Evolutionary conservation across 2,329 filamentous ascomycete species (phyloP), one percentile per base, ranked within the genome.

Genomic region (Biscogniauxia marginata): DNA sequence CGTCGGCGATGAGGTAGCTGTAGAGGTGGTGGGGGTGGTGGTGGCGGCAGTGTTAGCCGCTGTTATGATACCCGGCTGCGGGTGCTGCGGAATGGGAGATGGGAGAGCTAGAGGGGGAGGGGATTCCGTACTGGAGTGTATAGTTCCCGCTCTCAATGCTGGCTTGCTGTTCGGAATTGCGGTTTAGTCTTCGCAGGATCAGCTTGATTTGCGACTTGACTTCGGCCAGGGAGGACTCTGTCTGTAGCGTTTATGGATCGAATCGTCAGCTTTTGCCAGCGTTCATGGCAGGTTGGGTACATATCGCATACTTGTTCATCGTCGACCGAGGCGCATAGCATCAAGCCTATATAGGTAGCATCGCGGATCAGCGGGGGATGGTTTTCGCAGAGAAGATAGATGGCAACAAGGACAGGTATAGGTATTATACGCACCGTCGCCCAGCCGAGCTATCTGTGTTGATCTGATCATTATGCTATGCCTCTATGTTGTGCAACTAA

Each of bases 281-380:
- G 48, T 34, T 51, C 19, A 50, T 44, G 47, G 61, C 52, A 61
- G 53, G 20, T 54, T 34, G 16, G 6, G 65, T 75, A 58, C 70
- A 88, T 86, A 77, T n/a, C 5, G 34, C 59, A 39, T 63, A 63
- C 63, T 61, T 90, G 85, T 70, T 91, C 89, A 73, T 97, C 92
- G 75, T 98, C 95, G 67, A 96, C 91, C 2, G 93, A 96, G 58
- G 93, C 93, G 71, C 92, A 93, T 65, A 99, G 85, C 82, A 96
- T 93, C 64, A 98, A 85, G 82, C 93, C 93, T 96, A 21, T 11
- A 34, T 18, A 7, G 2, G 9, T 52, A 18, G 50, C 3, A 24
- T 43, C 47, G 7, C 18, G 19, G 68, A 50, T 63, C 56, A 60
- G 49, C 59, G 52, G 6, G n/a, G 53, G 50, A 53, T 30, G 49